phyloP scores from a whole-genome alignment of 2,329 filamentous ascomycete species.

The Tolypocladium nubicola region DNA sequence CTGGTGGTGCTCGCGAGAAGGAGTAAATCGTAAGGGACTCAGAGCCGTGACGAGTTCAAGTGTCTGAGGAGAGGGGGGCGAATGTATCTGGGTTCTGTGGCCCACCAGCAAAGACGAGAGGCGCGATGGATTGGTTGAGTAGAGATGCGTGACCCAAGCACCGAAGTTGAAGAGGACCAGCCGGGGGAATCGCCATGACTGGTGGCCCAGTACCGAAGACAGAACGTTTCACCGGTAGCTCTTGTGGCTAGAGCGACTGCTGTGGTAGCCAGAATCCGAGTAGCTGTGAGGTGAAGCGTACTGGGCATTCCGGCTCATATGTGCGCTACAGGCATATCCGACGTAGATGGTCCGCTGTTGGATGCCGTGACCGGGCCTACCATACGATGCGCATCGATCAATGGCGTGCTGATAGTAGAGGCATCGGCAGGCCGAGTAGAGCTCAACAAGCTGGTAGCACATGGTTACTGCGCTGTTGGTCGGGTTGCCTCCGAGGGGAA shows the following conservation, averaged over 20 bases:
- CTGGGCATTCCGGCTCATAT: conserved; percentile 24
- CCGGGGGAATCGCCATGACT: conserved; percentile 27
- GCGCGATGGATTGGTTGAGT: conserved; percentile 35
- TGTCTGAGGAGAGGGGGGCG: neutral
- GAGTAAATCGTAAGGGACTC: neutral
- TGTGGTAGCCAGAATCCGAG: conserved; percentile 45
- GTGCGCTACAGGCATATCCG: conserved; percentile 59
- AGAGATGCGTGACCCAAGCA: conserved; percentile 38
- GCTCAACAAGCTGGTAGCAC: conserved; percentile 81
- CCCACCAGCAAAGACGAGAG: conserved; percentile 38
- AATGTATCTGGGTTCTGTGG: conserved; percentile 25
- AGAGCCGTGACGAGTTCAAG: neutral
- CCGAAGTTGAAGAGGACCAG: conserved; percentile 32
- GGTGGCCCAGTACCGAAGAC: conserved; percentile 40
- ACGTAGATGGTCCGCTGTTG: conserved; percentile 71
- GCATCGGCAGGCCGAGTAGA: conserved; percentile 79
- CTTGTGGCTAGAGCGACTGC: conserved; percentile 33
- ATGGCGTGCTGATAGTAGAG: conserved; percentile 81
- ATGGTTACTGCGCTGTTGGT: conserved; percentile 32
- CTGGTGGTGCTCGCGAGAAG: neutral
- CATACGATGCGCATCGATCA: conserved; percentile 70
- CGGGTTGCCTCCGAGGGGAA: neutral
- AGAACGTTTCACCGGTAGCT: conserved; percentile 41
- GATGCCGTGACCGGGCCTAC: conserved; percentile 59
- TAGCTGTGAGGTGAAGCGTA: conserved; percentile 31